Conservation (phyloP, 176 grass and related monocot species). For the Musa itinerans region DNA sequence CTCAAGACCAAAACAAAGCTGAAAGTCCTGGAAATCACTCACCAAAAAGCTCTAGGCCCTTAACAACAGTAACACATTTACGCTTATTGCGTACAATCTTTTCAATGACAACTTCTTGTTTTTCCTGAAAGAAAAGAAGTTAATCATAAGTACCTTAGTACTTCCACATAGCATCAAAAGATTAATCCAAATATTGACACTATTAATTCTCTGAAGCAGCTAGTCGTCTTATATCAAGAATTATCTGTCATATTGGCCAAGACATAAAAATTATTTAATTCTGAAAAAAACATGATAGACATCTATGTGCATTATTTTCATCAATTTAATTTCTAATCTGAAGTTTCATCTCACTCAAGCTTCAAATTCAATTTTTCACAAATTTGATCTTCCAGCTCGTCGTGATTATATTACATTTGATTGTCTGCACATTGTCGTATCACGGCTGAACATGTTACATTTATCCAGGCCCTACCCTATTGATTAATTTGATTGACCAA, state of each 20-base stretch:
- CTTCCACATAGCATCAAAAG: not conserved
- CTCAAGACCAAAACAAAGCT: not conserved
- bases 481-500: not conserved
- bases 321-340: not conserved
- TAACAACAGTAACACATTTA: conserved; percentile 98
- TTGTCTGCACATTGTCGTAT: not conserved
- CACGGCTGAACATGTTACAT: not conserved
- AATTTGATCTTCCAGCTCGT: not conserved
- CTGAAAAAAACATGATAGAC: not conserved
- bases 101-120: conserved; percentile 90
- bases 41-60: conserved; percentile 95
- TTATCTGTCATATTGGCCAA: not conserved
- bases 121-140: conserved; percentile 44
- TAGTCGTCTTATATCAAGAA: not conserved
- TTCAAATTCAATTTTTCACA: not conserved
- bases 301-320: not conserved
- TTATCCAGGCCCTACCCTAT: not conserved
- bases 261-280: not conserved
- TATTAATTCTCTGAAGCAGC: not conserved
- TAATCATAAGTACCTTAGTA: conserved; percentile 1
- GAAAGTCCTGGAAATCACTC: conserved; percentile 20
- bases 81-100: conserved; percentile 99
- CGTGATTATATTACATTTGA: not conserved
- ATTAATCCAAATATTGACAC: not conserved
- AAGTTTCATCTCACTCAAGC: not conserved